phyloP scores from a whole-genome alignment of 257 asterid genomes.

The Agastache rugosa region DNA sequence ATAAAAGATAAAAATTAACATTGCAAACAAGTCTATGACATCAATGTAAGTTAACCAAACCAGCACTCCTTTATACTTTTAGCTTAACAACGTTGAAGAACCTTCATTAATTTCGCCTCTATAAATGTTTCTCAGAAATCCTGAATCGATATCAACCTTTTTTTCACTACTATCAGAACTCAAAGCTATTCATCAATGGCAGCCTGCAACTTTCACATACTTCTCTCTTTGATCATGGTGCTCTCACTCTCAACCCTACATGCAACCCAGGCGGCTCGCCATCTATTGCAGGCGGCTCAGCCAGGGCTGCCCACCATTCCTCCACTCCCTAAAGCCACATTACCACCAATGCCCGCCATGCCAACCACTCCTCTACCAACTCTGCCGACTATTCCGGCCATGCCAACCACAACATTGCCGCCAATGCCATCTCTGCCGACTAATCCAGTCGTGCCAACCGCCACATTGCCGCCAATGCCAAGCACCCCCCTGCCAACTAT shows the following conservation, averaged over 20 bases:
- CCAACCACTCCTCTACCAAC: conserved; percentile 37
- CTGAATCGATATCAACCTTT: not conserved
- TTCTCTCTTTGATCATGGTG: conserved; percentile 32
- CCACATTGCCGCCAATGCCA: not conserved
- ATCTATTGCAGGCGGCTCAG: conserved; percentile 36
- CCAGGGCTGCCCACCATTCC: conserved; percentile 37
- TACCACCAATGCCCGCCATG: conserved; percentile 36
- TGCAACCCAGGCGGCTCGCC: conserved; percentile 30
- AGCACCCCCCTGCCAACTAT: too few species aligned
- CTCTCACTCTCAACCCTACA: conserved; percentile 32
- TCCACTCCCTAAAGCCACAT: conserved; percentile 22
- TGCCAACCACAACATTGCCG: not conserved
- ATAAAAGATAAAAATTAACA: not conserved
- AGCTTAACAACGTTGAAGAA: conserved; percentile 12
- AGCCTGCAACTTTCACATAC: conserved; percentile 3
- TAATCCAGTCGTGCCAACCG: not conserved
- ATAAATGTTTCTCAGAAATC: conserved; percentile 33
- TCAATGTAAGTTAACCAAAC: conserved; percentile 41
- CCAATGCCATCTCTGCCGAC: not conserved
- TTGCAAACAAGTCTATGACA: not conserved
- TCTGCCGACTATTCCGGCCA: conserved; percentile 23
- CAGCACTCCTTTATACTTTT: conserved; percentile 14
- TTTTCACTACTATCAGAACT: conserved; percentile 7
- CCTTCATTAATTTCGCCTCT: conserved; percentile 12
- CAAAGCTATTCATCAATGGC: conserved; percentile 41